phyloP scores from a whole-genome alignment of 495 filamentous ascomycete species.

The Talaromyces adpressus region DNA sequence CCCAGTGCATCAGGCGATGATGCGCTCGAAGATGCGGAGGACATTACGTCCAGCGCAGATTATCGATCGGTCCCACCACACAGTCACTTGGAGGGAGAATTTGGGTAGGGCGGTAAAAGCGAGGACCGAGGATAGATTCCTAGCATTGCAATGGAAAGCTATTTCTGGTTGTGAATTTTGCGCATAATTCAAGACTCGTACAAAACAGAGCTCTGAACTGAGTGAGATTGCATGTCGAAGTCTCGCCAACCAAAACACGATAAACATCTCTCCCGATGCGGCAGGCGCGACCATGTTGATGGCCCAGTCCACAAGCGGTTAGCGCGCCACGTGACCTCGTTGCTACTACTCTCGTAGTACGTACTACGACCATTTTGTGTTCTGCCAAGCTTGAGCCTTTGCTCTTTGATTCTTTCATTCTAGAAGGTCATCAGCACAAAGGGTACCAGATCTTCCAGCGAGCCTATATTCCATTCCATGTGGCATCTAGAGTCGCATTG shows the following conservation, averaged over 20 bases:
- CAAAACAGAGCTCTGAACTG: not conserved
- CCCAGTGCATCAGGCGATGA: constrained; percentile 43
- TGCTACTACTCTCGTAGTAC: too few relatives aligned
- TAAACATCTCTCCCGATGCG: constrained; percentile 9
- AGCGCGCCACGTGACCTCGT: not conserved
- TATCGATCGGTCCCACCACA: constrained; percentile 6
- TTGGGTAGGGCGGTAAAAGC: constrained; percentile 7
- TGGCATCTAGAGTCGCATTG: not conserved
- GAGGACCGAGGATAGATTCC: not conserved
- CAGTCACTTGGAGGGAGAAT: not conserved
- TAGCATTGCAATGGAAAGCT: not conserved
- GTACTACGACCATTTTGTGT: not conserved
- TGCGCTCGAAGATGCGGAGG: constrained; percentile 27
- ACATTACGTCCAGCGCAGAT: constrained; percentile 11
- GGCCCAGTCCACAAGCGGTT: not conserved
- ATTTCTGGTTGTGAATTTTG: not conserved
- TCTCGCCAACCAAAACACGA: not conserved
- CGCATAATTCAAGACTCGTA: not conserved
- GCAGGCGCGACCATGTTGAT: constrained; percentile 6
- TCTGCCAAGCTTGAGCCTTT: not conserved
- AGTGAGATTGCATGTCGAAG: not conserved
- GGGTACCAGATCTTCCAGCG: not conserved
- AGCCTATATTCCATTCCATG: not conserved
- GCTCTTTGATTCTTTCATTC: not conserved
- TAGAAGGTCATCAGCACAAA: not conserved